Conservation (phyloP, 2,329 filamentous ascomycete species). For the Penicillium sp. region DNA sequence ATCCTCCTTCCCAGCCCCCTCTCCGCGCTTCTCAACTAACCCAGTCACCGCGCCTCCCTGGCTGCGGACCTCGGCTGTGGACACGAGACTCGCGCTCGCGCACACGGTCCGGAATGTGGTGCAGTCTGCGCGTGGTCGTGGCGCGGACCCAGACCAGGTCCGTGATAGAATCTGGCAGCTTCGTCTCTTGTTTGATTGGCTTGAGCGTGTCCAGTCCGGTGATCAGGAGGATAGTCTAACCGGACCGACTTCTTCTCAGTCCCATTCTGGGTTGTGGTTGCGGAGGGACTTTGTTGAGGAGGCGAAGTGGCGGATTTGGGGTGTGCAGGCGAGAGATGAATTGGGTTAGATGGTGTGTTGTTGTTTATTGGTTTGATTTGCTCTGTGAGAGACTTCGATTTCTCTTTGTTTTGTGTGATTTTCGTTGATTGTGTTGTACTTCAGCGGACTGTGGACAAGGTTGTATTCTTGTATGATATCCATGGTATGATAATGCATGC, state of each 20-base stretch:
- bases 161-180: slow-evolving; percentile 66
- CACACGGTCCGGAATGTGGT: slow-evolving; percentile 45
- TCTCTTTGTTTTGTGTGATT: too few species aligned
- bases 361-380: neutral
- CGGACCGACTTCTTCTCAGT: neutral
- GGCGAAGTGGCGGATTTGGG: slow-evolving; percentile 48
- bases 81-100: slow-evolving; percentile 71
- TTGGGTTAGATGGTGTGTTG: neutral
- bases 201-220: slow-evolving; percentile 49
- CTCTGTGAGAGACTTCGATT: too few species aligned
- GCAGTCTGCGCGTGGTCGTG: slow-evolving; percentile 35
- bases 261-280: slow-evolving; percentile 41
- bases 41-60: slow-evolving; percentile 54
- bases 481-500: slow-evolving; percentile 18
- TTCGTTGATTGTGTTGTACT: too few species aligned
- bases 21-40: slow-evolving; percentile 35
- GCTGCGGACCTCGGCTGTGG: slow-evolving; percentile 66
- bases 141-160: slow-evolving; percentile 48
- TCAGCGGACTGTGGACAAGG: too few species aligned
- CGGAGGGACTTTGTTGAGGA: slow-evolving; percentile 45
- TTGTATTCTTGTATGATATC: slow-evolving; percentile 18
- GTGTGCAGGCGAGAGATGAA: slow-evolving; percentile 38
- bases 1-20: slow-evolving; percentile 39
- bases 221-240: slow-evolving; percentile 10
- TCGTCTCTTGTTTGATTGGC: slow-evolving; percentile 67